Evolutionary conservation across 2,329 filamentous ascomycete genomes (phyloP).

Genomic region (Dothideomycetes sp.): DNA sequence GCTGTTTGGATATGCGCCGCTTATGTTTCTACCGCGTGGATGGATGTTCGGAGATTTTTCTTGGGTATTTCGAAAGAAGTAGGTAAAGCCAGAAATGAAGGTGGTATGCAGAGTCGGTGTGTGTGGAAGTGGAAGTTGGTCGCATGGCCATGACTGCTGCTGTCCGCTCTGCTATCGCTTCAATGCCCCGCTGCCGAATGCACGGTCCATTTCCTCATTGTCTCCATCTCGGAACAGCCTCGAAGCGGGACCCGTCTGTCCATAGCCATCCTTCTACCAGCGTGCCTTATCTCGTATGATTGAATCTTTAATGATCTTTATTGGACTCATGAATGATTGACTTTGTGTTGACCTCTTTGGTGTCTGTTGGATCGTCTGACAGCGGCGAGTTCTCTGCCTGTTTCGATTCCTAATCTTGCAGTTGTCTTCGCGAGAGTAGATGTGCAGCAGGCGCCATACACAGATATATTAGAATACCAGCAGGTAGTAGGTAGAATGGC

Average conservation of each 20-base stretch:
- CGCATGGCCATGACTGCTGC: too few species aligned
- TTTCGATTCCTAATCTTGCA: background rate
- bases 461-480: slow-evolving; percentile 5
- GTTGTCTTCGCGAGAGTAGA: background rate
- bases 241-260: too few species aligned
- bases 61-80: background rate
- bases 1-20: background rate
- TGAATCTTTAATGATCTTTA: background rate
- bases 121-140: too few species aligned
- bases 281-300: too few species aligned
- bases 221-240: too few species aligned
- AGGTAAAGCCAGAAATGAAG: background rate
- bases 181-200: too few species aligned
- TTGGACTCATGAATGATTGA: background rate
- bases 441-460: slow-evolving; percentile 6
- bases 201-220: too few species aligned
- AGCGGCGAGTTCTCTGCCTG: too few species aligned
- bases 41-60: background rate
- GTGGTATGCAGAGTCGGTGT: background rate
- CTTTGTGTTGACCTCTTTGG: background rate
- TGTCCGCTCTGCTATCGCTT: too few species aligned
- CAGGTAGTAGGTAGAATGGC: background rate
- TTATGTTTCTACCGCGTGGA: background rate
- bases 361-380: background rate
- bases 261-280: too few species aligned